Evolutionary conservation across 768 basidiomycete genomes (phyloP), one percentile per base, ranked within the genome.

Genomic region (Leucogyrophana mollusca): DNA sequence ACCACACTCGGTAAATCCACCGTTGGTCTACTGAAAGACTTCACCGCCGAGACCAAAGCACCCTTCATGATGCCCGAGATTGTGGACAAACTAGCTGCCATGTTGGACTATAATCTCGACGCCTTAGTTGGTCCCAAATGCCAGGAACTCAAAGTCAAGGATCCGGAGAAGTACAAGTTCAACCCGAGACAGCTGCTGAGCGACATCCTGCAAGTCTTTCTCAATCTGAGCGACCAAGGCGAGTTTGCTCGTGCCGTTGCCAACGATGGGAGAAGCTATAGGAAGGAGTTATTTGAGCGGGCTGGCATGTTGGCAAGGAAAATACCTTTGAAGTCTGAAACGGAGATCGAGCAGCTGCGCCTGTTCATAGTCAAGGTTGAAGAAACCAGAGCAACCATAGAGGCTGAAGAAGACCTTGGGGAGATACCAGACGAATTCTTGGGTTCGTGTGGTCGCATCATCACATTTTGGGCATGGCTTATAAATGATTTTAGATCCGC

Each of bases 21-120:
- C 3, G 87, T 99, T n/a, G 84, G 85, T 40, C 74, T 97, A 14
- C 78, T 99, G 56, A 91, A 90, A 61, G 77, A 90, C 44, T 94
- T 98, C 70, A 95, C 95, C 1, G 88, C 85, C 0, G 89, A 95
- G 62, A 90, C 92, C 0, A 92, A 88, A 61, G 79, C 74, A 21
- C 94, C 96, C 0, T 99, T 97, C 68, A 88, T 96, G 81, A 87
- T 91, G 67, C 87, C 90, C 7, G 96, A 99, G 68, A 97, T 99
- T 38, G 90, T 98, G 42, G 87, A 94, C 63, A 82, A 89, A 27
- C 77, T 99, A 13, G 96, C 96, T 3, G 94, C 94, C 1, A 97
- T 96, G 90, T 68, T 99, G 57, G 90, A 96, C 61, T 93, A 94
- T 69, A 97, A 98, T 59, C 74, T 99, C 16, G 83, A 86, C 40